Evolutionary conservation across 129 eudicot species (phyloP), one percentile per base, ranked within the genome.

Genomic region (Arctium minus): DNA sequence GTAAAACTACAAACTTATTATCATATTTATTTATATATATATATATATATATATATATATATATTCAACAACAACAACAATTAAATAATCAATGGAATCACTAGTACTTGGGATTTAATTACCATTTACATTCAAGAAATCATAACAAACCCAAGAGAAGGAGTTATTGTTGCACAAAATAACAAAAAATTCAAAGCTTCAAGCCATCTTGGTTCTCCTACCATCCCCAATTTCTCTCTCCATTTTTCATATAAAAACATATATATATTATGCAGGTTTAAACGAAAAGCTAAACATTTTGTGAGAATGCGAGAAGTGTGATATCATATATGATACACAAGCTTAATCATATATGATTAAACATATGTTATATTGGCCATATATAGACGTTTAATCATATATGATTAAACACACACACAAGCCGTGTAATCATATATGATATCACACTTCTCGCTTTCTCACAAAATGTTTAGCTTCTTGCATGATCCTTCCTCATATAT

Each of bases 121-220:
- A 81, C 37, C 35, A 74, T 72, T 79, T 56, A 33, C 7, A 46
- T 80, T 80, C 83, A 80, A 71, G 44, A 48, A 74, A 80, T 71
- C 75, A 80, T 64, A 80, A 64, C 72, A 78, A 65, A 64, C 72
- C 17, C 48, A 73, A 42, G 46, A 48, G 70, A 82, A 30, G 79
- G 83, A 69, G 90, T 92, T 85, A 79, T 77, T 70, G 86, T 82
- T 72, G 78, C 76, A 85, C 46, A 88, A 85, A 89, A 82, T 78
- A 82, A 76, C 88, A 89, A 89, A 79, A 86, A 64, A 64, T 13
- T 81, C 77, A 84, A 67, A 79, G 87, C 82, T 86, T 60, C 18
- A 56, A 67, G 82, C 82, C 91, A 86, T 73, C 79, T 85, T 85
- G n/a, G 81, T 85, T 80, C 72, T 81, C 81, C 80, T 42, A 81